These are phyloP conservation scores for Metrosideros polymorpha DNA, from an alignment of 441 rosid genomes.

Conservation along the genomic window DNA sequence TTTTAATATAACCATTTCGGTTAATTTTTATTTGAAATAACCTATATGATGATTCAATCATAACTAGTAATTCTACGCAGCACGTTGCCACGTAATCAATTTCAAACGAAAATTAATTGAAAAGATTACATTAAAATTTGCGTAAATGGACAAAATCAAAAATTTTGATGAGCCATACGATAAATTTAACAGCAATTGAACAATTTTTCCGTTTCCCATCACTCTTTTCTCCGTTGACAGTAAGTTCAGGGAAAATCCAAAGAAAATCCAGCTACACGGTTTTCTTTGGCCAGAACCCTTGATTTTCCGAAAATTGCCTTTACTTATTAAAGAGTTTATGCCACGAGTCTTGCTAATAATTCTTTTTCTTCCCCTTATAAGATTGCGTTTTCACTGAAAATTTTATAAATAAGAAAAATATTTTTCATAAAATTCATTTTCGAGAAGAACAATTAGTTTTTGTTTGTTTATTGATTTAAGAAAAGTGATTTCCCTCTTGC, in stretches of 20 bases:
- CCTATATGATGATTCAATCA: fast-evolving
- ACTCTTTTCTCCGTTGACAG: fast-evolving
- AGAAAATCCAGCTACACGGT: not conserved
- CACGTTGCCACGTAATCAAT: fast-evolving
- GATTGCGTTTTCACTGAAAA: not conserved
- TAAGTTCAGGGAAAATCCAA: not conserved
- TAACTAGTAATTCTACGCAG: fast-evolving
- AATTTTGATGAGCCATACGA: fast-evolving
- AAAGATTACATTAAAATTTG: not conserved
- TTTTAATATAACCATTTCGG: fast-evolving
- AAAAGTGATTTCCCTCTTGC: no score
- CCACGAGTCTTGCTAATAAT: not conserved
- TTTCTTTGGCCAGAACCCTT: not conserved
- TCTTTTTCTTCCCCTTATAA: not conserved
- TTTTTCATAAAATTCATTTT: no score
- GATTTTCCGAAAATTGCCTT: not conserved
- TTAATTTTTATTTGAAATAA: not conserved
- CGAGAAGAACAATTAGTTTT: no score
- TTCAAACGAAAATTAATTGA: no score
- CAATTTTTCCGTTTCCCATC: no score
- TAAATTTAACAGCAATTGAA: fast-evolving
- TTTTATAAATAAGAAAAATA: no score
- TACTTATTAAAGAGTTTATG: not conserved
- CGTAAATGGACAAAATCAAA: fast-evolving
- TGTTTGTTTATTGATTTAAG: no score